phyloP scores from a whole-genome alignment of 208 protist species.

The Trypanosoma platydactyli region DNA sequence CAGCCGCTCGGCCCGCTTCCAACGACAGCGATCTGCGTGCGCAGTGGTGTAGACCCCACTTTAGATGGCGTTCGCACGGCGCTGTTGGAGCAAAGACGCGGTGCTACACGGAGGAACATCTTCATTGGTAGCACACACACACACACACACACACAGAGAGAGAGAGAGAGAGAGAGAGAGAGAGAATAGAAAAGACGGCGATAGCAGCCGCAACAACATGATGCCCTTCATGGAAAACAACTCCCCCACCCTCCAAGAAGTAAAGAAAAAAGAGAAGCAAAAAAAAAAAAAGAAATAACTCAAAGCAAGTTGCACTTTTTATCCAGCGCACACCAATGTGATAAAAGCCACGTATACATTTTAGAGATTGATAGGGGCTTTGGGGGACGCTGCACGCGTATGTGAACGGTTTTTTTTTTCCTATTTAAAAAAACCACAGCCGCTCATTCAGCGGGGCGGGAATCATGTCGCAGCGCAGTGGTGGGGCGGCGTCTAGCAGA shows the following conservation, averaged over 20 bases:
- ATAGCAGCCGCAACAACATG: neutral
- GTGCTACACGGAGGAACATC: neutral
- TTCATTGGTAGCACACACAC: neutral
- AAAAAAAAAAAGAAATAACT: slow-evolving; percentile 12
- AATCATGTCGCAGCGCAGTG: slow-evolving; percentile 70
- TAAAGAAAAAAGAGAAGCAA: slow-evolving; percentile 9
- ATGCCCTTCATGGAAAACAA: neutral
- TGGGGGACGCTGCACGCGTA: too few relatives aligned
- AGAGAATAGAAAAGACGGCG: slow-evolving; percentile 19
- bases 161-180: neutral
- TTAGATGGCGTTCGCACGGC: neutral
- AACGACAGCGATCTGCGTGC: slow-evolving; percentile 90
- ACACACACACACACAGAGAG: too few relatives aligned
- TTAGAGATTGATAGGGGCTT: neutral
- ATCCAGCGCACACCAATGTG: too few relatives aligned
- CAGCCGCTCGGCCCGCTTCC: slow-evolving; percentile 96
- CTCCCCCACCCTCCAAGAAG: neutral
- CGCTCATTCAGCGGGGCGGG: slow-evolving; percentile 63
- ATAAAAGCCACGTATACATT: neutral
- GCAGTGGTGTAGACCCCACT: slow-evolving; percentile 9
- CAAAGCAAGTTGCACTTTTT: too few relatives aligned
- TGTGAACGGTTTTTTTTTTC: too few relatives aligned
- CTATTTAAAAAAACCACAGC: slow-evolving; percentile 88
- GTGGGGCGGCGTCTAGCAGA: slow-evolving; percentile 74
- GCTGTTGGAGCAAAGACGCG: slow-evolving; percentile 4